Evolutionary conservation across 305 asterid species (phyloP).

Genomic region (Petunia hybrid): DNA sequence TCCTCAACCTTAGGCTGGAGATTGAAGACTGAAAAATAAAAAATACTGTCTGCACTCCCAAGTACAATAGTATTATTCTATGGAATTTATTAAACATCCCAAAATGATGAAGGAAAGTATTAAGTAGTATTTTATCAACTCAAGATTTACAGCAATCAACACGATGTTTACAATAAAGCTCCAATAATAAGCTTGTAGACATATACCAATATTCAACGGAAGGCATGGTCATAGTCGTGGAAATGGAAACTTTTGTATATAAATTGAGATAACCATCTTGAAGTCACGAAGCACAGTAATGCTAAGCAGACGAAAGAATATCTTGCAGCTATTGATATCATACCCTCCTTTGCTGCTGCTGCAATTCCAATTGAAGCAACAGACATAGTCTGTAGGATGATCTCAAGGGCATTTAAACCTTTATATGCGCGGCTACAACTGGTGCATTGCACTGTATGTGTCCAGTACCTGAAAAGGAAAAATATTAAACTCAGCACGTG

Average conservation of each 20-base stretch:
- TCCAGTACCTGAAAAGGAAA: constrained; percentile 66
- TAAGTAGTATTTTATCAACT: too few species aligned
- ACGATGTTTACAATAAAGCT: too few species aligned
- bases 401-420: constrained; percentile 56
- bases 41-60: too few species aligned
- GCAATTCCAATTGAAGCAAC: constrained; percentile 59
- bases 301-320: constrained; percentile 58
- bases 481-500: too few species aligned
- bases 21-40: too few species aligned
- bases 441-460: constrained; percentile 74
- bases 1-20: too few species aligned
- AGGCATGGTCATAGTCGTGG: constrained; percentile 94
- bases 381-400: constrained; percentile 60
- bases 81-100: too few species aligned
- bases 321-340: constrained; percentile 51
- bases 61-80: too few species aligned
- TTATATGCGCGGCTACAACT: constrained; percentile 82
- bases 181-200: too few species aligned
- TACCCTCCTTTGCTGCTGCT: constrained; percentile 70
- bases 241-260: constrained; percentile 74
- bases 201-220: constrained; percentile 38
- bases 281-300: constrained; percentile 69
- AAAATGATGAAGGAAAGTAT: too few species aligned
- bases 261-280: constrained; percentile 82
- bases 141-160: too few species aligned